Base-by-base conservation (phyloP, 306 rosid genomes). In the Gleditsia sinensis region DNA sequence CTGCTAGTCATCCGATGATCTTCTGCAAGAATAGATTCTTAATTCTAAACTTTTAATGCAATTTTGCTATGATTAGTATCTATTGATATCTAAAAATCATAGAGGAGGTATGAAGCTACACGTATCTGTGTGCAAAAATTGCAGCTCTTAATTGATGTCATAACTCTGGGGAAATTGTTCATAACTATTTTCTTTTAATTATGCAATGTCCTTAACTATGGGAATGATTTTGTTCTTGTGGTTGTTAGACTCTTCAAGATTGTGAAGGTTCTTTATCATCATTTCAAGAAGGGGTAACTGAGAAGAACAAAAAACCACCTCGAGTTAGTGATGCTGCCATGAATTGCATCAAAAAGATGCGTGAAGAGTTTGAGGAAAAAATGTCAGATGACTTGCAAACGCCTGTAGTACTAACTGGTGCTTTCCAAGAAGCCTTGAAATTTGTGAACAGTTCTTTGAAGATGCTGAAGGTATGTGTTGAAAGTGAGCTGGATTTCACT, bases 361-460 rank as follows among this genome's bases (percentile, higher is more conserved):
- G 69, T 5, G 75, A 30, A 20, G 97, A 90, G 82, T 95, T 95
- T 66, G 88, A 83, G 74, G 73, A 88, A 50, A 95, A 89, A 86
- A 90, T 95, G 98, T 84, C 89, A 30, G 99, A 95, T 62, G 97
- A 94, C 82, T 79, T 95, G 88, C 95, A 86, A 86, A 90, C 99
- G n/a, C 92, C 96, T 7, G 91, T 79, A 24, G 80, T 92, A 74
- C 71, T 95, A 83, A 92, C 97, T 2, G 92, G 93, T 32, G 88
- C 96, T 57, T 85, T 92, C 74, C 98, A 83, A 87, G 97, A 95
- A 32, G 96, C 90, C 62, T 84, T 95, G 72, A 92, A 90, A 83
- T 86, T 80, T 46, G 78, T 90, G 21, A 95, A 95, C 77, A 74
- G 84, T 80, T 83, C 90, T 66, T 80, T 88, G 86, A 88, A 82